Evolutionary conservation across 1,284 basidiomycete genomes (phyloP), one percentile per base, ranked within the genome.

Genomic region (Ganoderma meredithae): DNA sequence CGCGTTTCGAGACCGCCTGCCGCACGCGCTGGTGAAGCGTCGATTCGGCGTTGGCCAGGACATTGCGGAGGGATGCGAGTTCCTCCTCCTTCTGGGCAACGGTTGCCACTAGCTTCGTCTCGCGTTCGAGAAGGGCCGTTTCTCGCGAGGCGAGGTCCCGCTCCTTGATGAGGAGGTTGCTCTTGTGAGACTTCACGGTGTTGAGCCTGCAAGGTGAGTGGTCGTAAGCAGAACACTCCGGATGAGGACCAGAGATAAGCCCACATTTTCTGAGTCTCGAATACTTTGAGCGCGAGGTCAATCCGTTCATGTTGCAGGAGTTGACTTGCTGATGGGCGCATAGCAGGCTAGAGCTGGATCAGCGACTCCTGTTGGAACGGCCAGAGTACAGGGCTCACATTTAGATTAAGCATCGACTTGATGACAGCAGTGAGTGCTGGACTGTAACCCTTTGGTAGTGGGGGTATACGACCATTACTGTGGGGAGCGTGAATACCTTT

Each of bases 401-500:
- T 95, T 33, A 95, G 83, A 76, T 90, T 94, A 6, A 97, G 81
- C 95, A 97, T 97, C 0, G 91, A 85, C 77, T 93, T 94, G 76
- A 97, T 95, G 66, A 92, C 85, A n/a, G 84, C 83, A 6, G 86
- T 84, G 39, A 96, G 79, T 2, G 89, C 83, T 66, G 90, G 88
- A 17, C 93, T 95, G 77, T 97, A 97, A 3, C 90, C 89, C 72
- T 90, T 86, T 0, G 95, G 95, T 62, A 97, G 80, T 15, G 93
- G 93, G 15, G 95, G 95, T 77, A 97, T 94, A 27, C 93, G 89
- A 17, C 93, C 94, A 72, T 94, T 95, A 65, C 90, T 92, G 70
- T 41, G 22, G 5, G 53, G 12, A 60, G 39, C n/a, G 65, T 8
- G 10, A 31, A 8, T 25, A 19, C 19, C 27, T 10, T 64, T 13